Conservation (phyloP, 805 yeast genomes). For the Zygosaccharomyces lentus region DNA sequence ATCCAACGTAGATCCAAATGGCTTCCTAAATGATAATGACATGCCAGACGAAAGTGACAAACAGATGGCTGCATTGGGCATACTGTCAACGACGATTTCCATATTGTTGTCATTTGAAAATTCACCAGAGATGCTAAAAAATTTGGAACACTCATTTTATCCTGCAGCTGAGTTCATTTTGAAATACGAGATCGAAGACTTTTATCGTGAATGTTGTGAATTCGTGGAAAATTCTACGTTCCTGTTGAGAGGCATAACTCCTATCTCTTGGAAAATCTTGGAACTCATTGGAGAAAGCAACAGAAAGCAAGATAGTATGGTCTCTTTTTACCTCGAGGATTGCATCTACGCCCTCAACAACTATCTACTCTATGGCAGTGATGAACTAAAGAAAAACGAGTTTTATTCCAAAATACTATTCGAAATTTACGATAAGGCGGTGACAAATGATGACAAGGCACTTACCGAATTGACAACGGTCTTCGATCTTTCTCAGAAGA, state of each 20-base stretch:
- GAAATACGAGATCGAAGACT: slow-evolving; percentile 62
- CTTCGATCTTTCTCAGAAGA: slow-evolving; percentile 60
- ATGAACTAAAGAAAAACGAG: slow-evolving; percentile 44
- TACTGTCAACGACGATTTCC: slow-evolving; percentile 76
- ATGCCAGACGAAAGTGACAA: slow-evolving; percentile 54
- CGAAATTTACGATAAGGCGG: slow-evolving; percentile 45
- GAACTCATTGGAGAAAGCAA: slow-evolving; percentile 42
- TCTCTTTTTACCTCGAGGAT: slow-evolving; percentile 70
- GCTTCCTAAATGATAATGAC: slow-evolving; percentile 35
- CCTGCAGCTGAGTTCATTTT: slow-evolving; percentile 71
- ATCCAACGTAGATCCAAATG: slow-evolving; percentile 42
- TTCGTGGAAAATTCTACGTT: slow-evolving; percentile 67
- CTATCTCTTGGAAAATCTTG: slow-evolving; percentile 71
- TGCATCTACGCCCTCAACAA: slow-evolving; percentile 69
- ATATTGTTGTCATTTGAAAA: slow-evolving; percentile 79
- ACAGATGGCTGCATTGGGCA: slow-evolving; percentile 76
- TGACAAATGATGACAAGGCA: slow-evolving; percentile 45
- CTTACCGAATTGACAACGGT: slow-evolving; percentile 53
- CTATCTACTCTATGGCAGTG: slow-evolving; percentile 58
- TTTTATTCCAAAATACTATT: slow-evolving; percentile 47
- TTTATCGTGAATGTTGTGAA: slow-evolving; percentile 72
- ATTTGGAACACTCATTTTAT: slow-evolving; percentile 60
- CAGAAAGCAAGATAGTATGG: slow-evolving; percentile 43
- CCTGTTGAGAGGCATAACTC: slow-evolving; percentile 55
- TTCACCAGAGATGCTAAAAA: slow-evolving; percentile 58